Evolutionary conservation across 495 filamentous ascomycete genomes (phyloP), one percentile per base, ranked within the genome.

Genomic region (Trichoderma reesei): DNA sequence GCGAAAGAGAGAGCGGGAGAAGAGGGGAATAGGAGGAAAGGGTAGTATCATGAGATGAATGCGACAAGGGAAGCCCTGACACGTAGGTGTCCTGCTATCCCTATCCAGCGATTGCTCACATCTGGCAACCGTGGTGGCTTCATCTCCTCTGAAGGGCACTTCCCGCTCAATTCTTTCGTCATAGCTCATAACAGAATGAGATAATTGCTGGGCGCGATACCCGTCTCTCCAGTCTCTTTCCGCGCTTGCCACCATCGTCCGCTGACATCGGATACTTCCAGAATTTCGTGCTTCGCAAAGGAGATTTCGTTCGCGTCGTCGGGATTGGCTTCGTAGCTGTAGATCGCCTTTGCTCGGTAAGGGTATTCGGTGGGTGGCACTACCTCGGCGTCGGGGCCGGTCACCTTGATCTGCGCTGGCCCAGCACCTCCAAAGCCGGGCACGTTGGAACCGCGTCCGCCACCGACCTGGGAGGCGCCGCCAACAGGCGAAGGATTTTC

Each of bases 171-270:
- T 34, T 31, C 33, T 31, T 8, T 33, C 51, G 38, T 41, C 56
- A 6, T n/a, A 56, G 56, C 69, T 86, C 83, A 98, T 85, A 98
- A 85, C 71, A 98, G 79, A 74, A 98, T 97, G 72, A 98, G 82
- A 73, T 98, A 98, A 78, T 98, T 98, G 67, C 91, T 96, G 20
- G 94, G 94, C 62, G 94, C 94, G 74, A 98, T 96, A 68, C 94
- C 94, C 61, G 94, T 97, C 69, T 97, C 92, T 71, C 94, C 94
- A 67, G 76, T 96, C 72, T 91, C 84, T 78, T 98, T 97, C 78
- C 90, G 86, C 67, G 94, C 94, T 78, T 98, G 94, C 94, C 94
- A 98, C 94, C 94, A 98, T 76, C 94, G 78, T 37, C 94, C 94
- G 70, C 91, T 96, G 64, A 98, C 95, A 69, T 98, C 94, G 54